These are phyloP conservation scores for Diplodia corticola DNA, from an alignment of 2,329 filamentous ascomycete species.

Conservation along the genomic window DNA sequence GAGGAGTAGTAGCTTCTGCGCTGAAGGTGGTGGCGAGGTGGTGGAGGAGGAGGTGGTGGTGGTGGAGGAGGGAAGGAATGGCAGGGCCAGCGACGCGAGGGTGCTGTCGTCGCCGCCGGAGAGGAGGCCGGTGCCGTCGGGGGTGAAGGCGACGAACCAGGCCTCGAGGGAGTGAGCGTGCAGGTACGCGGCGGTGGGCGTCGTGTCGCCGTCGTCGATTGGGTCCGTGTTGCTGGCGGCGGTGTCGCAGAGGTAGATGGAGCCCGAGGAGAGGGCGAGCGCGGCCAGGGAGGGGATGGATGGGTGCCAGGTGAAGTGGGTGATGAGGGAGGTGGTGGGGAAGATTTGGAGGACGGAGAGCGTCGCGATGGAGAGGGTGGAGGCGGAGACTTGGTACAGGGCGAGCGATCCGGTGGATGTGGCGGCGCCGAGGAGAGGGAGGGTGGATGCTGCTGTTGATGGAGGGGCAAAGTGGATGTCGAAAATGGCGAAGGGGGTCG, in stretches of 20 bases:
- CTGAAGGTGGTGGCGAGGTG: background rate
- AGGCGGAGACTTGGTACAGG: slow-evolving; percentile 51
- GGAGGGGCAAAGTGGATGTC: slow-evolving; percentile 77
- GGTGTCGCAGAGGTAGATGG: slow-evolving; percentile 47
- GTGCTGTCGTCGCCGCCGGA: slow-evolving; percentile 77
- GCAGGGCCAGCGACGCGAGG: slow-evolving; percentile 34
- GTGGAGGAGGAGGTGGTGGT: too few species aligned
- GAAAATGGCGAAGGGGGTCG: slow-evolving; percentile 72
- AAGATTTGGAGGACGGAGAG: slow-evolving; percentile 52
- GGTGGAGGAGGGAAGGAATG: background rate
- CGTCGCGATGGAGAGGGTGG: slow-evolving; percentile 34
- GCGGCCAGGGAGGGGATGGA: slow-evolving; percentile 57
- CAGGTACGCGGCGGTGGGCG: slow-evolving; percentile 34
- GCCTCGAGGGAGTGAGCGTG: slow-evolving; percentile 62
- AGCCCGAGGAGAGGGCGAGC: slow-evolving; percentile 69
- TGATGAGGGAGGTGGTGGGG: slow-evolving; percentile 62
- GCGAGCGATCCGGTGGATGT: slow-evolving; percentile 73
- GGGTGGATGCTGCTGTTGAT: slow-evolving; percentile 32
- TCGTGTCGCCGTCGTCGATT: slow-evolving; percentile 35
- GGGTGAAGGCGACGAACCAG: slow-evolving; percentile 68
- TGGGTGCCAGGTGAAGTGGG: slow-evolving; percentile 75
- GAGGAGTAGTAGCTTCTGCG: background rate
- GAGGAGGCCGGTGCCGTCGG: slow-evolving; percentile 51
- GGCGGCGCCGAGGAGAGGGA: slow-evolving; percentile 67
- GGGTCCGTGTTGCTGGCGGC: background rate